Conservation (phyloP, 2,329 filamentous ascomycete genomes). For the Aureobasidium uvarum region DNA sequence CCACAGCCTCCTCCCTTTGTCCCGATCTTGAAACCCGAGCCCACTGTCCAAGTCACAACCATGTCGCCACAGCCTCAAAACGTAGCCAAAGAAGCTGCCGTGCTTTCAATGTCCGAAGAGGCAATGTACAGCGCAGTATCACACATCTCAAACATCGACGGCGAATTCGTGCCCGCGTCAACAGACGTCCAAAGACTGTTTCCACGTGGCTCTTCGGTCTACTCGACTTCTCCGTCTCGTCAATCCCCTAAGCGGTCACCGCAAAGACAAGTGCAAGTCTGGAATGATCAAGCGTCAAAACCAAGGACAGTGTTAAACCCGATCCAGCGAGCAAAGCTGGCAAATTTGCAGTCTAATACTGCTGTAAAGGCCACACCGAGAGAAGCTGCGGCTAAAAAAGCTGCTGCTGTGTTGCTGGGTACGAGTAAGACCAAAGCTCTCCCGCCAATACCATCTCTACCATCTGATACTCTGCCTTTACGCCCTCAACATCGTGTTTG, state of each 20-base stretch:
- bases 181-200: conserved; percentile 10
- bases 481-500: neutral
- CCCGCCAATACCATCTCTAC: neutral
- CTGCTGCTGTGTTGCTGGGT: neutral
- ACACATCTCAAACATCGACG: conserved; percentile 19
- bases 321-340: neutral
- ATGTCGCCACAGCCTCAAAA: neutral
- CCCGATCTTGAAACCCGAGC: neutral
- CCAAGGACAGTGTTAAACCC: neutral
- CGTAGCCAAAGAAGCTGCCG: neutral
- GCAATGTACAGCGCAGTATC: conserved; percentile 23
- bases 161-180: conserved; percentile 18
- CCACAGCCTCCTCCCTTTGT: neutral
- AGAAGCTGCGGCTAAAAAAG: conserved; percentile 4
- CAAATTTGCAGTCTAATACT: neutral
- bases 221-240: conserved; percentile 6
- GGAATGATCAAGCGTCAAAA: neutral
- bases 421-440: neutral
- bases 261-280: neutral
- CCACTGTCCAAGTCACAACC: neutral
- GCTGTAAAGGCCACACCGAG: neutral
- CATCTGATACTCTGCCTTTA: neutral
- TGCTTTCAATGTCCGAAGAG: conserved; percentile 24
- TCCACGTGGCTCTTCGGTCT: conserved; percentile 12
- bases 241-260: conserved; percentile 17